phyloP scores from a whole-genome alignment of 345 rosid genomes.

The Rhizophora apiculata region DNA sequence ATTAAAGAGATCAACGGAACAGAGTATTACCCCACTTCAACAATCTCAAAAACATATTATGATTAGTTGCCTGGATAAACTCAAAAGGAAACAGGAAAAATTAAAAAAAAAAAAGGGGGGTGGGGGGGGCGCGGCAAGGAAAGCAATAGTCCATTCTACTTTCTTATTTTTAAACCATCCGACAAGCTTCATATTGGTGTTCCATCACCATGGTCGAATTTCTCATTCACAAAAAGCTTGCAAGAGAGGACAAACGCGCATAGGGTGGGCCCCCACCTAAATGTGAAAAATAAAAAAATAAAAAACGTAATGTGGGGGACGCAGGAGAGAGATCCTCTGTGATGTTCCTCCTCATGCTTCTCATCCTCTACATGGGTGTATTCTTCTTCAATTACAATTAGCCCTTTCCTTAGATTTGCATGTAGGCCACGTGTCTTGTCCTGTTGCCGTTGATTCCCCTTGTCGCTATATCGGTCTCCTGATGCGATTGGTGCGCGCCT shows the following conservation, averaged over 20 bases:
- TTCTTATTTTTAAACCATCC: no score
- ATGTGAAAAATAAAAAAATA: neutral
- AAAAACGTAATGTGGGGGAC: conserved; percentile 20
- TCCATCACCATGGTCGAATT: no score
- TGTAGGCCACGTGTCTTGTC: conserved; percentile 55
- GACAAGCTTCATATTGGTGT: no score
- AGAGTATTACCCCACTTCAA: conserved; percentile 32
- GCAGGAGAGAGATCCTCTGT: conserved; percentile 27
- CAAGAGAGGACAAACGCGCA: conserved; percentile 8
- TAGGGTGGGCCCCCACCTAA: neutral
- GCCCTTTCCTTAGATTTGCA: conserved; percentile 34
- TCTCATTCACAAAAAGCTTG: conserved; percentile 15
- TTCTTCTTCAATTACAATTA: conserved; percentile 29
- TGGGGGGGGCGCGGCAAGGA: no score
- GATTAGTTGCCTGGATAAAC: conserved; percentile 25
- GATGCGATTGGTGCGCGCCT: conserved; percentile 24
- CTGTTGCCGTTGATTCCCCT: conserved; percentile 27
- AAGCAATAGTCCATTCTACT: no score
- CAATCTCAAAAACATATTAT: conserved; percentile 37
- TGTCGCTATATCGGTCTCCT: neutral
- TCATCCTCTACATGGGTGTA: conserved; percentile 39
- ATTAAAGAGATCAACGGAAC: neutral
- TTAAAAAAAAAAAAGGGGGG: neutral
- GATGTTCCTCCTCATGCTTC: conserved; percentile 31
- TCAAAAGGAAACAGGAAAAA: neutral